Evolutionary conservation across 768 basidiomycete species (phyloP).

Genomic region (Gloeostereum incarnatum): DNA sequence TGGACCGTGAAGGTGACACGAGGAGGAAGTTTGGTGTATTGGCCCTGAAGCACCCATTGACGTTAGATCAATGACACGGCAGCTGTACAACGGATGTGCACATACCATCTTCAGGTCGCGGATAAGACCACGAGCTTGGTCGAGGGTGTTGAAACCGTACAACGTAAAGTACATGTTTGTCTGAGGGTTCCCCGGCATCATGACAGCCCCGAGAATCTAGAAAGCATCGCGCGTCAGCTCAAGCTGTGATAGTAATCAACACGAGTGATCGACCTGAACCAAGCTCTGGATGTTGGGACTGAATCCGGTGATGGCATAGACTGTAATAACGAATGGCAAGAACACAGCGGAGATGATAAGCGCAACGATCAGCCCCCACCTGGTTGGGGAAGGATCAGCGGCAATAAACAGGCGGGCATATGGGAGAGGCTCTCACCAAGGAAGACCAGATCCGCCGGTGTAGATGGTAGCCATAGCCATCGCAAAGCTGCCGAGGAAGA

Average conservation of each 20-base stretch:
- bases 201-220: conserved; percentile 39
- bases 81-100: too few relatives aligned
- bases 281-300: conserved; percentile 25
- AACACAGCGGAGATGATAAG: conserved; percentile 40
- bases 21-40: conserved; percentile 53
- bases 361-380: conserved; percentile 46
- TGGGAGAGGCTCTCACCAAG: conserved; percentile 29
- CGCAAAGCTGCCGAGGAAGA: conserved; percentile 32
- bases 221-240: conserved; percentile 1
- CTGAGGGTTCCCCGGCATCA: conserved; percentile 38
- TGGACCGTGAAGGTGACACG: conserved; percentile 56
- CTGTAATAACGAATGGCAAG: conserved; percentile 42
- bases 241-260: neutral
- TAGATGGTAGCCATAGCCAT: conserved; percentile 49
- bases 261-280: conserved; percentile 20
- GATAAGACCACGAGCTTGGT: conserved; percentile 42
- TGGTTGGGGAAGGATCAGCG: conserved; percentile 7
- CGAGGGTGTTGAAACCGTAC: conserved; percentile 35
- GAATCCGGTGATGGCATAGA: conserved; percentile 43
- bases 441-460: conserved; percentile 40
- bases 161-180: conserved; percentile 42
- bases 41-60: conserved; percentile 13
- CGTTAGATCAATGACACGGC: conserved; percentile 11
- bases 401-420: neutral
- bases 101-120: conserved; percentile 47